phyloP scores from a whole-genome alignment of 208 protist species.

The Wallacemonas sp. region DNA sequence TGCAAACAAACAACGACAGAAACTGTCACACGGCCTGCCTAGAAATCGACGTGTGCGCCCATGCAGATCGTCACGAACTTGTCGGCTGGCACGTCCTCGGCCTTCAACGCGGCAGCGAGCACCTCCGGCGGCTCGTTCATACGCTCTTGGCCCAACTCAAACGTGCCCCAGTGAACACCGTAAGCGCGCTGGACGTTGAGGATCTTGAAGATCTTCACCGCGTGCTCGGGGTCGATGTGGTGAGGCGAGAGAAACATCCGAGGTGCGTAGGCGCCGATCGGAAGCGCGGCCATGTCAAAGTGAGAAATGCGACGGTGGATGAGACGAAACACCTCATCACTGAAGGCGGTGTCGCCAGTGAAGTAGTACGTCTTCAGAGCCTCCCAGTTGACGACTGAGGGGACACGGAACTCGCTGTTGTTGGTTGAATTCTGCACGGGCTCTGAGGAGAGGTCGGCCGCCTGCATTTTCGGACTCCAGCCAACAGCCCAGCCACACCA shows the following conservation, averaged over 20 bases:
- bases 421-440: background rate
- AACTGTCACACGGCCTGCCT: too few species aligned
- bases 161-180: conserved; percentile 89
- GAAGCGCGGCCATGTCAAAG: conserved; percentile 72
- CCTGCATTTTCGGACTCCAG: conserved; percentile 22
- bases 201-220: conserved; percentile 74
- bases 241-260: conserved; percentile 55
- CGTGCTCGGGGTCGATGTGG: conserved; percentile 74
- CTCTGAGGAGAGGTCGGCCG: conserved; percentile 26
- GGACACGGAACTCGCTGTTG: too few species aligned
- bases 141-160: conserved; percentile 72
- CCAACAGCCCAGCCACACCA: conserved; percentile 76
- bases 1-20: too few species aligned
- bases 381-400: too few species aligned
- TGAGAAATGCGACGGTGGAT: conserved; percentile 46
- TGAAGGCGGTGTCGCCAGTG: conserved; percentile 58
- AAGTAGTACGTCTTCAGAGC: conserved; percentile 58
- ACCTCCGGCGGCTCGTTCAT: conserved; percentile 68
- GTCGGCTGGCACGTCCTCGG: conserved; percentile 20
- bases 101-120: conserved; percentile 27
- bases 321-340: conserved; percentile 38
- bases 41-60: conserved; percentile 42
- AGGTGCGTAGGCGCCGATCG: conserved; percentile 86
- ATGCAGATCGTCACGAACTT: conserved; percentile 42
- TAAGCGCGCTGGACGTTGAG: conserved; percentile 40